Percentiles rank a stretch among this genome's conserved stretches.
phyloP scores from a whole-genome alignment of 129 eudicot species.

The Tanacetum coccineum region DNA sequence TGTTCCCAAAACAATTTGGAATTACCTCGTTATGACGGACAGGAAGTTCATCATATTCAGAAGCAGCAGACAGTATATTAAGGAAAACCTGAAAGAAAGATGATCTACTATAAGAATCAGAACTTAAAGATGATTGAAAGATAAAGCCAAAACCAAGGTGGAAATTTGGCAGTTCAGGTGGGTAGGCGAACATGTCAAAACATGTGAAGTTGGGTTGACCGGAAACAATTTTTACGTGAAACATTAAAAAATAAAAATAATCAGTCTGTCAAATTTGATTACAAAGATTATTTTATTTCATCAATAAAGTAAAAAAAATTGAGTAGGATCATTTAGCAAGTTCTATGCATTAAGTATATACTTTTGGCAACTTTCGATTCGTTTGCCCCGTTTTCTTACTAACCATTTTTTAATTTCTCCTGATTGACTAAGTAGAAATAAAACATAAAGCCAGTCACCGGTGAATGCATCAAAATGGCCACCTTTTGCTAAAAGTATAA shows the following conservation, averaged over 20 bases:
- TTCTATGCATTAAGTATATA: background rate
- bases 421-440: background rate
- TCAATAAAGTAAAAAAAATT: background rate
- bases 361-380: background rate
- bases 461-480: constrained; percentile 1
- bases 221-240: too few species aligned
- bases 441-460: background rate
- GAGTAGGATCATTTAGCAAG: background rate
- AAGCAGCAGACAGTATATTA: constrained; percentile 86
- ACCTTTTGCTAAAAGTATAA: background rate
- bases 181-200: too few species aligned
- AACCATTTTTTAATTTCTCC: background rate
- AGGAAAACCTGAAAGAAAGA: constrained; percentile 59
- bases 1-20: constrained; percentile 9
- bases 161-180: background rate
- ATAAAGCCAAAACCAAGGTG: background rate
- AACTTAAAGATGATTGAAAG: background rate
- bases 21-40: constrained; percentile 97
- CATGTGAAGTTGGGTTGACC: too few species aligned
- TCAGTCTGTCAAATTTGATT: background rate
- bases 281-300: background rate
- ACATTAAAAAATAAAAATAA: background rate
- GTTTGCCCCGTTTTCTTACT: background rate
- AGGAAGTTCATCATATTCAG: constrained; percentile 97
- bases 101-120: constrained; percentile 1